Evolutionary conservation across 768 basidiomycete species (phyloP), one percentile per base, ranked within the genome.

Genomic region (Lyophyllum semitale): DNA sequence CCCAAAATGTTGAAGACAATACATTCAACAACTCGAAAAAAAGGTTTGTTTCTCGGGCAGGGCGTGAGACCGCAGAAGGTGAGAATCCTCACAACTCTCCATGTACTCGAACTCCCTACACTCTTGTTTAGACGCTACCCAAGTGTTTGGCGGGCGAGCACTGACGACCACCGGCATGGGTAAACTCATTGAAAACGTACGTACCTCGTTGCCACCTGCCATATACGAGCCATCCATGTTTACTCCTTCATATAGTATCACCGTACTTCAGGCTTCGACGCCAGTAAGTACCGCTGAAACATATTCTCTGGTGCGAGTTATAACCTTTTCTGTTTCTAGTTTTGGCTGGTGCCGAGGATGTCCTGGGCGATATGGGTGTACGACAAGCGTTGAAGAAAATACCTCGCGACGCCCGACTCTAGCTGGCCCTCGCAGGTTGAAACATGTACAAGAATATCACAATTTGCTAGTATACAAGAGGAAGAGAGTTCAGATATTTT

Each of bases 111-210:
- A 72, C 74, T 27, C 77, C 78, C 59, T 80, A 79, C 7, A 41
- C 15, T 20, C 44, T 18, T 48, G n/a, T 50, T 70, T 77, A 77
- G 91, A 93, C 57, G 87, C 91, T 5, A 85, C 88, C 1, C 88
- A 91, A 70, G 82, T 96, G 32, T 96, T 95, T 54, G 95, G 94
- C 49, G 95, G 95, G 17, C 83, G 95, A 18, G 91, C 87, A 23
- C 77, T 98, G 60, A 97, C 95, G 0, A 77, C 81, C 41, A 87
- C 91, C 4, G 93, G 94, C 8, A 91, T 94, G 91, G 93, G 93
- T 57, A 87, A 83, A 70, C 70, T 86, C 41, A 81, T 93, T 54
- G 93, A 94, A 70, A 91, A 89, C 58, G 90, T 90, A 64, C 46
- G 84, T 29, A 17, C 17, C 6, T 7, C 25, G 2, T n/a, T 17